Base-by-base conservation (phyloP, 2,329 filamentous ascomycete species). In the Sphaceloma murrayae region DNA sequence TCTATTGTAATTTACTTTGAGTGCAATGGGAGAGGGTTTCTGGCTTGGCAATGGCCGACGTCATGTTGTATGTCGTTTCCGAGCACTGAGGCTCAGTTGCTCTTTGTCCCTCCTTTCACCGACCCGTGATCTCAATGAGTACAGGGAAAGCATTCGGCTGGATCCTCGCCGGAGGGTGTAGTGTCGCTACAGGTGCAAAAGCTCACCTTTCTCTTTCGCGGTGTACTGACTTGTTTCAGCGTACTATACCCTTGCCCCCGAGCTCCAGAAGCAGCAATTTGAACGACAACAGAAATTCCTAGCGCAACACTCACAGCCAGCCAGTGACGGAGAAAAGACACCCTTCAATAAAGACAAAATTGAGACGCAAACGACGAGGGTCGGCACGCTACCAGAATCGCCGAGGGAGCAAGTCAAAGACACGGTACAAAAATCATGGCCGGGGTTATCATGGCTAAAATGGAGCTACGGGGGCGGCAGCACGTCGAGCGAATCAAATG, bases 181-280 rank as follows among this genome's bases (percentile, higher is more conserved):
- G 42, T 36, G 42, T 45, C 10, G 42, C 42, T n/a, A 45, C 42
- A 7, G 30, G 42, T 45, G n/a, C n/a, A n/a, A n/a, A 29, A 8
- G 8, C 21, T 11, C 18, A 9, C 5, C 17, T n/a, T 18, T 21
- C 9, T 17, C n/a, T 17, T 5, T 14, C 8, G 4, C n/a, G 3
- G 9, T 3, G 13, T 11, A 26, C n/a, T 5, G 2, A 26, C 3
- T n/a, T 14, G n/a, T 22, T 34, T 22, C 34, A 57, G 57, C 55
- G 27, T 56, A 58, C 36, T 51, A 51, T 4, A 53, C 57, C 5
- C 51, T 57, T 7, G 54, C 55, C 42, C 58, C 58, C 21, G 58
- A 54, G 22, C 44, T 60, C 1, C 46, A 57, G 33, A 48, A 53
- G 27, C 52, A 56, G 44, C 46, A 53, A 16, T 52, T 53, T 24